Base-by-base conservation (phyloP, 1,284 basidiomycete species). In the Meripilus lineatus region DNA sequence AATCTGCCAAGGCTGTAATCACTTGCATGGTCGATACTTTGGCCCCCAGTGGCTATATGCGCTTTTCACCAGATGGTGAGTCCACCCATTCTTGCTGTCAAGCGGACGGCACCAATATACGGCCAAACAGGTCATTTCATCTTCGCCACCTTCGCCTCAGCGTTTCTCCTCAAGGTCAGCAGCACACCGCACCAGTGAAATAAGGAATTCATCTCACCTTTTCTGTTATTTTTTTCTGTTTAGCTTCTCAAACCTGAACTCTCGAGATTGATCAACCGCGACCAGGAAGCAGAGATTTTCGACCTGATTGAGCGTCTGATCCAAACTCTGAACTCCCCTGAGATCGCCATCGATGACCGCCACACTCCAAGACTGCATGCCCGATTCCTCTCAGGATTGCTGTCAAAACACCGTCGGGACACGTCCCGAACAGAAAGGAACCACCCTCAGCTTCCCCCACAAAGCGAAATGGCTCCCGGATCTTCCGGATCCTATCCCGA, bases 101-200 rank as follows among this genome's bases (percentile, higher is more conserved):
- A 5, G 7, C 18, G 13, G 28, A 8, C n/a, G 7, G 24, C 18
- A 26, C 30, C 30, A 17, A 30, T 17, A 30, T 15, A 30, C 22
- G 15, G 10, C 17, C 36, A n/a, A 33, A 21, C 2, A 84, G 81
- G 82, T 6, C 83, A 91, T 58, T 92, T 93, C 55, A 74, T 93
- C 32, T 90, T 90, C 56, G 77, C 85, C 1, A 79, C 88, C 1
- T 93, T 93, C 58, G 90, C 90, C 0, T 88, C 86, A 34, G 89
- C 86, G 1, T 90, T 89, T 64, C 66, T 90, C 44, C 74, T 89
- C 51, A 89, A 89, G 74, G 85, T 84, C 35, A n/a, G n/a, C n/a
- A n/a, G n/a, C n/a, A n/a, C n/a, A n/a, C n/a, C n/a, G n/a, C n/a
- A n/a, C n/a, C n/a, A n/a, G n/a, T n/a, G n/a, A n/a, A n/a, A n/a